Conservation (phyloP, 179 eudicot species). For the Corrigiola litoralis region DNA sequence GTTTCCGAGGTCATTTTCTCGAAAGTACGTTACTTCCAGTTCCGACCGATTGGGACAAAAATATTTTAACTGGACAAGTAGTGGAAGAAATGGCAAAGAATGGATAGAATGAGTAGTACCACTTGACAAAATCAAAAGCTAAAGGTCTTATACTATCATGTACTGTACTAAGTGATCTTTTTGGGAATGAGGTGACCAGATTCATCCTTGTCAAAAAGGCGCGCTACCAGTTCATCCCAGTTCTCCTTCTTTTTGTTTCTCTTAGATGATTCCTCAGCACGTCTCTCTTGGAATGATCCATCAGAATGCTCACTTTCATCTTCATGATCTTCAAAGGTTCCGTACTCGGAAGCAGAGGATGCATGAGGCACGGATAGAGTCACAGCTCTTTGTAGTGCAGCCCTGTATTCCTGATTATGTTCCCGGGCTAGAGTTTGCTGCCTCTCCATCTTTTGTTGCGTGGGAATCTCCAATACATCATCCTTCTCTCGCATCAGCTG, state of each 20-base stretch:
- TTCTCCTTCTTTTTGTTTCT: slow-evolving; percentile 27
- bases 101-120: slow-evolving; percentile 3
- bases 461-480: slow-evolving; percentile 32
- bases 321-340: slow-evolving; percentile 38
- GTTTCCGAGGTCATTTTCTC: too few relatives aligned
- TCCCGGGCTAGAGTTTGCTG: slow-evolving; percentile 38
- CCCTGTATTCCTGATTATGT: slow-evolving; percentile 40
- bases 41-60: too few relatives aligned
- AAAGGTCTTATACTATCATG: not conserved
- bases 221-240: slow-evolving; percentile 39
- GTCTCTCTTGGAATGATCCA: slow-evolving; percentile 13
- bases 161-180: slow-evolving; percentile 7
- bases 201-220: slow-evolving; percentile 40
- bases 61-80: too few relatives aligned
- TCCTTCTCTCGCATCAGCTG: slow-evolving; percentile 47
- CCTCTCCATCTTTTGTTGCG: slow-evolving; percentile 44
- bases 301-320: slow-evolving; percentile 32
- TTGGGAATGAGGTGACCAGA: slow-evolving; percentile 28
- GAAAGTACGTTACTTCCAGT: too few relatives aligned
- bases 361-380: slow-evolving; percentile 46
- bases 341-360: slow-evolving; percentile 26
- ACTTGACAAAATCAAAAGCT: not conserved
- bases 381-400: slow-evolving; percentile 41
- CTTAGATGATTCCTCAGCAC: slow-evolving; percentile 22
- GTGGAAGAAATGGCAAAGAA: slow-evolving; percentile 1